These are phyloP conservation scores for Penicillium polonicum DNA, from an alignment of 2,329 filamentous ascomycete species.

Conservation along the genomic window DNA sequence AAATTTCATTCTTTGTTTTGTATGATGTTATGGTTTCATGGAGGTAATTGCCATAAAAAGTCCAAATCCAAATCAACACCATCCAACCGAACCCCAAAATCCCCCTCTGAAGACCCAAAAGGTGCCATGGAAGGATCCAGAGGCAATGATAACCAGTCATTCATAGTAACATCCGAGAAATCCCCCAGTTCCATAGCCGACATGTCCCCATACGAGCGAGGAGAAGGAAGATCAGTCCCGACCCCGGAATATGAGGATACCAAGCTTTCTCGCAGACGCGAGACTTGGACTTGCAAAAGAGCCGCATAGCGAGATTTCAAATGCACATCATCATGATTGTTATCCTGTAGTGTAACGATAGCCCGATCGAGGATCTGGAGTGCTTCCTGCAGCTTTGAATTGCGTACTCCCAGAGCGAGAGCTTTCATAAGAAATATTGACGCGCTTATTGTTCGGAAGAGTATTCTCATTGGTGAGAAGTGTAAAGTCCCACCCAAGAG, in stretches of 20 bases:
- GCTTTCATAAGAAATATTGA: not conserved
- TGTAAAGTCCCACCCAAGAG: not conserved
- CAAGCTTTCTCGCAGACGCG: not conserved
- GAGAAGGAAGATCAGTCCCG: not conserved
- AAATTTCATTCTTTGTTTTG: not conserved
- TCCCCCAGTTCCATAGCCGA: not conserved
- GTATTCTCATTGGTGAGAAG: not conserved
- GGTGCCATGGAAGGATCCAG: not conserved
- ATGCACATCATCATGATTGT: not conserved
- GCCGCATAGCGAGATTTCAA: not conserved
- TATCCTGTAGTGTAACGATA: not conserved
- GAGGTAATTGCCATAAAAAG: not conserved
- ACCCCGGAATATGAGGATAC: not conserved
- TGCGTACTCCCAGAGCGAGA: not conserved
- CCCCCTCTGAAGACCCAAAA: not conserved
- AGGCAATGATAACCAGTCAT: not conserved
- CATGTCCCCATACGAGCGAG: not conserved
- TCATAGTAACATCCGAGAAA: not conserved
- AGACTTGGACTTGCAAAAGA: not conserved
- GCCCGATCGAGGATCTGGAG: not conserved
- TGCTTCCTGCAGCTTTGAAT: not conserved
- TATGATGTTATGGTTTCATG: not conserved
- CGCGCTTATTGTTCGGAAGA: not conserved
- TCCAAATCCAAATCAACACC: not conserved
- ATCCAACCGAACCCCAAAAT: not conserved